Percentiles rank a stretch among this genome's conserved stretches.
phyloP scores from a whole-genome alignment of 768 basidiomycete species.

The Lactarius hengduanensis region DNA sequence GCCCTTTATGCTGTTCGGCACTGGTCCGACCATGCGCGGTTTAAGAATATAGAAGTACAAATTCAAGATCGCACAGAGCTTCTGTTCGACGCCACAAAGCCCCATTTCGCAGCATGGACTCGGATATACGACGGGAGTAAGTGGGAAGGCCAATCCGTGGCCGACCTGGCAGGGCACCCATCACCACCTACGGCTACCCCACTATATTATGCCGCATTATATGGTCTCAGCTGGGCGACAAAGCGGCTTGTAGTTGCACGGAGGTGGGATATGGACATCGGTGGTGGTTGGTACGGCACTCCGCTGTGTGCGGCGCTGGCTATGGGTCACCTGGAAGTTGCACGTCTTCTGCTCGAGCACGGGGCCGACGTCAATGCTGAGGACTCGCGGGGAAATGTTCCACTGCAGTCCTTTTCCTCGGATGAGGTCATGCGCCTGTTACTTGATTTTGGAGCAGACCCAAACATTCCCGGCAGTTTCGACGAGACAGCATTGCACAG shows the following conservation, averaged over 20 bases:
- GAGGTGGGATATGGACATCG: background rate
- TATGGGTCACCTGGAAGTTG: background rate
- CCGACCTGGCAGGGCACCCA: background rate
- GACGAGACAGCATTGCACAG: no score
- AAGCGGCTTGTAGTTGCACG: background rate
- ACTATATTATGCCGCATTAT: slow-evolving; percentile 1
- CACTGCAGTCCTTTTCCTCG: background rate
- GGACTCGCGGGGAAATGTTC: background rate
- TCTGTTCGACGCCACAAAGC: background rate
- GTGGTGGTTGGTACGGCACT: background rate
- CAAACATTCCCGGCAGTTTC: background rate
- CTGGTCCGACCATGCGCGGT: slow-evolving; percentile 3
- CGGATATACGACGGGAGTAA: background rate
- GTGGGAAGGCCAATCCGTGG: no score
- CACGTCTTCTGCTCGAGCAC: background rate
- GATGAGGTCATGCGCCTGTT: background rate
- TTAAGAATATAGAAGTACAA: background rate
- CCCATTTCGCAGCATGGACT: background rate
- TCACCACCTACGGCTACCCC: background rate
- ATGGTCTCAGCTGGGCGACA: background rate
- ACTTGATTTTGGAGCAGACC: background rate
- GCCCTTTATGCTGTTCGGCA: background rate
- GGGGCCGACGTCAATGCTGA: background rate
- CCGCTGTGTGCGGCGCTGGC: background rate
- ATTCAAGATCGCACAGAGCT: background rate